These are phyloP conservation scores for Cornus controversa DNA, from an alignment of 148 eudicot genomes.

Conservation along the genomic window DNA sequence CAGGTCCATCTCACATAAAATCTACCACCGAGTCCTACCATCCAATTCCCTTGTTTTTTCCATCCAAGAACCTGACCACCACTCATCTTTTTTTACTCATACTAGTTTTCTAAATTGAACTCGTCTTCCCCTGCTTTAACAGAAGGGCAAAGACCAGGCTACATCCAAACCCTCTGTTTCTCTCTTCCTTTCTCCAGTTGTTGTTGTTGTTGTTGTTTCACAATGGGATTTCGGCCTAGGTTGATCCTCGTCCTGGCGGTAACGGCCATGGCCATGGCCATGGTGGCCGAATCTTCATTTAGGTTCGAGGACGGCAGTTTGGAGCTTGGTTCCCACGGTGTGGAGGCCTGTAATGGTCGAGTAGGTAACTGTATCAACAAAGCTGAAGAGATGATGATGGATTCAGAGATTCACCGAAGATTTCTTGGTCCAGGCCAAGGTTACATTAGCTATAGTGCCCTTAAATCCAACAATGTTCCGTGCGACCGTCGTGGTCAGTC, in stretches of 20 bases:
- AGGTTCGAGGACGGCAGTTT: constrained; percentile 1
- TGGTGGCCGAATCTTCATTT: not conserved
- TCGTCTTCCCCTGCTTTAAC: constrained; percentile 1
- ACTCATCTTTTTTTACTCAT: not conserved
- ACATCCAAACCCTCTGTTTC: not conserved
- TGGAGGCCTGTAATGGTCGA: not conserved
- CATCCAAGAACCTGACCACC: constrained; percentile 8
- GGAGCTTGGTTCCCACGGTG: not conserved
- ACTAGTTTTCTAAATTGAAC: not conserved
- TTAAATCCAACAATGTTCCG: constrained; percentile 4
- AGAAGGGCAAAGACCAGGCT: not conserved
- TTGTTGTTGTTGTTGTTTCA: not conserved
- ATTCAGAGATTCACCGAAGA: constrained; percentile 15
- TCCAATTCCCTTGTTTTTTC: not conserved
- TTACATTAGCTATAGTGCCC: constrained; percentile 16
- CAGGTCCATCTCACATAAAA: not conserved
- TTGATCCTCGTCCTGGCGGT: constrained; percentile 8
- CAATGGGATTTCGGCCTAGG: constrained; percentile 7
- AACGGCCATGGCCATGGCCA: not conserved
- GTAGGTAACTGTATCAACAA: constrained; percentile 14
- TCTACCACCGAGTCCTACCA: not conserved
- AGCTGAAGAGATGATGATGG: constrained; percentile 25
- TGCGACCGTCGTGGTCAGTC: constrained; percentile 17
- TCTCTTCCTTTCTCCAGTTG: constrained; percentile 4
- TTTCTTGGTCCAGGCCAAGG: constrained; percentile 2